These are phyloP conservation scores for Diaporthe longicolla DNA, from an alignment of 2,329 filamentous ascomycete species.

Conservation along the genomic window DNA sequence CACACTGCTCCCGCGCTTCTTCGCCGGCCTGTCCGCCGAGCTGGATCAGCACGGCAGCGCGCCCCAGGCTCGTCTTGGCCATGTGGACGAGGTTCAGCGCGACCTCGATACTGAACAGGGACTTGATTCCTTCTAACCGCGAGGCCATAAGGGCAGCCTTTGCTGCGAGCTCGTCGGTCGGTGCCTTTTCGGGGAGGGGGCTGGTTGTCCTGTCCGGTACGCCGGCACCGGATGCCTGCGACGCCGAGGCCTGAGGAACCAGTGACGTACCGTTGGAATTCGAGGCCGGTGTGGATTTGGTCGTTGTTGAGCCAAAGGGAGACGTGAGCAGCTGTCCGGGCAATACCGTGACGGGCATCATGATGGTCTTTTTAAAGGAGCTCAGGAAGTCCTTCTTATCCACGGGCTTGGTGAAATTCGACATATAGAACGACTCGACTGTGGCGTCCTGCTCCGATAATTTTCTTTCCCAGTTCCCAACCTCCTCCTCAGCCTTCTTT, in stretches of 20 bases:
- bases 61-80: slow-evolving; percentile 89
- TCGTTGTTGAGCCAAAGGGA: slow-evolving; percentile 65
- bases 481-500: slow-evolving; percentile 80
- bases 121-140: slow-evolving; percentile 92
- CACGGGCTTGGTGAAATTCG: slow-evolving; percentile 91
- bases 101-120: slow-evolving; percentile 95
- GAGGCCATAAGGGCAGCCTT: slow-evolving; percentile 99
- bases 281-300: slow-evolving; percentile 52
- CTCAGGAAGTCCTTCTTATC: slow-evolving; percentile 97
- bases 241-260: slow-evolving; percentile 59
- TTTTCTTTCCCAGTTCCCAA: slow-evolving; percentile 90
- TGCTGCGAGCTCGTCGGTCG: slow-evolving; percentile 91
- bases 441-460: slow-evolving; percentile 91
- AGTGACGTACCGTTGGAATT: slow-evolving; percentile 48
- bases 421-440: slow-evolving; percentile 95
- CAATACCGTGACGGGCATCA: slow-evolving; percentile 96
- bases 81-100: slow-evolving; percentile 90
- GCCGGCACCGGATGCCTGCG: slow-evolving; percentile 63
- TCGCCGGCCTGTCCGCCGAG: slow-evolving; percentile 85
- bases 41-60: slow-evolving; percentile 84
- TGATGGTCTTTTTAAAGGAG: slow-evolving; percentile 98
- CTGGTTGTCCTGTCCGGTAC: slow-evolving; percentile 56
- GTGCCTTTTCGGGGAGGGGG: slow-evolving; percentile 74
- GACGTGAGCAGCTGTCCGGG: slow-evolving; percentile 73
- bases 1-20: slow-evolving; percentile 89